A percentile compares a stretch with the other conserved stretches of the same genome.
These are phyloP conservation scores for Collybiopsis confluens DNA, from an alignment of 768 basidiomycete species.

Conservation along the genomic window DNA sequence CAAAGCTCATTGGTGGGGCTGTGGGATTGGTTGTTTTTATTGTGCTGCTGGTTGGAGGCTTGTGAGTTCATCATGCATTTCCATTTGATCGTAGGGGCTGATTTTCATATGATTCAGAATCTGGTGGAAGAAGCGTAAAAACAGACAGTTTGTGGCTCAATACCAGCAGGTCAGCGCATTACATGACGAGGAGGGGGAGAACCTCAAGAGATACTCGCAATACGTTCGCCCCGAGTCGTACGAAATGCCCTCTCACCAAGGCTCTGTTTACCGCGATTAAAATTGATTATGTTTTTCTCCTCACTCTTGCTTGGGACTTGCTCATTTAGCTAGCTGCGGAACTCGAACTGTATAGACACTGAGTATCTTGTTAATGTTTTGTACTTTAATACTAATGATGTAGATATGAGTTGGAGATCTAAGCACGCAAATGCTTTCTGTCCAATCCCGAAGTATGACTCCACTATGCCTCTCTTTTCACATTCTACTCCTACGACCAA, in stretches of 20 bases:
- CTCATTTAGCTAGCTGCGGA: too few relatives aligned
- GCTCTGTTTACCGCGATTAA: neutral
- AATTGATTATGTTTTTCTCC: too few relatives aligned
- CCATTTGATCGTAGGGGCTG: neutral
- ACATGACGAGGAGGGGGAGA: slow-evolving; percentile 13
- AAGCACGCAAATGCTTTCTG: too few relatives aligned
- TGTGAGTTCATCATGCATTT: slow-evolving; percentile 28
- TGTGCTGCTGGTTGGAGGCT: slow-evolving; percentile 28
- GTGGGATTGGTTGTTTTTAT: slow-evolving; percentile 39
- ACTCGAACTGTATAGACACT: too few relatives aligned
- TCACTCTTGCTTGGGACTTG: neutral
- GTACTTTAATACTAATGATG: too few relatives aligned
- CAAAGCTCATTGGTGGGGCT: slow-evolving; percentile 43
- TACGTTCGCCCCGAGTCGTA: slow-evolving; percentile 6
- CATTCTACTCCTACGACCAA: too few relatives aligned
- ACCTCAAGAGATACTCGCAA: neutral
- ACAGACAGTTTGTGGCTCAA: slow-evolving; percentile 11
- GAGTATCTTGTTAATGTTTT: too few relatives aligned
- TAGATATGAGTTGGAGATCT: too few relatives aligned
- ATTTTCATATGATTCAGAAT: slow-evolving; percentile 11
- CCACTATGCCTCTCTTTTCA: too few relatives aligned
- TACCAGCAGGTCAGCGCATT: slow-evolving; percentile 15
- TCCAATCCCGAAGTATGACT: too few relatives aligned
- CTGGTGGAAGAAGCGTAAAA: slow-evolving; percentile 22
- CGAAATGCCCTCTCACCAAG: slow-evolving; percentile 5